These are phyloP conservation scores for Apophysomyces sp. DNA, from an alignment of 371 early-diverging fungal species.

Conservation along the genomic window DNA sequence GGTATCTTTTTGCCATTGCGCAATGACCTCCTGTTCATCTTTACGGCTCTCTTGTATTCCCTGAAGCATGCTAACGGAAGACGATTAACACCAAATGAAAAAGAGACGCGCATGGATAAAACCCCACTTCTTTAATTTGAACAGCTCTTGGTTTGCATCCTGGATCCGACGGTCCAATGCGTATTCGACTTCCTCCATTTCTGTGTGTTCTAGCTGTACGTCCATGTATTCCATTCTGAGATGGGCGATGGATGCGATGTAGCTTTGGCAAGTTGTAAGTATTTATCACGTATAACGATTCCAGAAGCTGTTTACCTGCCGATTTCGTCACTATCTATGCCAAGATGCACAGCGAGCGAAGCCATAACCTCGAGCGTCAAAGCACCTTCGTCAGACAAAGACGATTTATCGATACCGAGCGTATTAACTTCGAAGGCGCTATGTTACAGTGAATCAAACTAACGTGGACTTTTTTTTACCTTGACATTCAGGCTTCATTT, in stretches of 20 bases:
- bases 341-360: conserved; percentile 9
- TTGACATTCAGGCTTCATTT: conserved; percentile 3
- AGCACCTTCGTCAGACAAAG: conserved; percentile 6
- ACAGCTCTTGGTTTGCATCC: conserved; percentile 12
- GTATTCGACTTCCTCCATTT: conserved; percentile 12
- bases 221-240: conserved; percentile 16
- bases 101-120: no score
- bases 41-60: background rate
- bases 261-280: background rate
- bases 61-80: conserved; percentile 4
- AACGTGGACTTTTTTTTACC: conserved; percentile 1
- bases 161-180: conserved; percentile 9
- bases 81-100: background rate
- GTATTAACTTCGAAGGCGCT: background rate
- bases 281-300: no score
- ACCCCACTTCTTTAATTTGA: conserved; percentile 14
- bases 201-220: conserved; percentile 8
- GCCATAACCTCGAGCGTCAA: conserved; percentile 13
- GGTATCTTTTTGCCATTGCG: conserved; percentile 4
- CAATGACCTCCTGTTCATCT: background rate
- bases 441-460: background rate
- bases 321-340: conserved; percentile 10
- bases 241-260: conserved; percentile 14
- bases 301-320: no score
- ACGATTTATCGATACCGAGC: conserved; percentile 2